A percentile compares a stretch with the other conserved stretches of the same genome.
Evolutionary conservation across 2,329 filamentous ascomycete species (phyloP).

Genomic region (Ceratocystis alfenasii): DNA sequence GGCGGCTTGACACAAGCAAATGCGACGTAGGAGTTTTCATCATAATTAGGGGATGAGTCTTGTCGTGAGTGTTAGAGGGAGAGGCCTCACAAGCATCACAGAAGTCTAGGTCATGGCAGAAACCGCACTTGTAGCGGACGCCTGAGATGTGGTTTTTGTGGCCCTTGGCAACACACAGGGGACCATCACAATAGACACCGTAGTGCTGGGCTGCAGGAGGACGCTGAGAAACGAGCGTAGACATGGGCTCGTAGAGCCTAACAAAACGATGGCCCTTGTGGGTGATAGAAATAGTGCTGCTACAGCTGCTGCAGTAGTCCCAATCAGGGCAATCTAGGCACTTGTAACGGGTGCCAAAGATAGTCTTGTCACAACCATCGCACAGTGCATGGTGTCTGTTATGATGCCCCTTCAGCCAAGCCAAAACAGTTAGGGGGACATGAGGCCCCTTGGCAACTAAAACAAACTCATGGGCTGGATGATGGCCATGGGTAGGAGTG

Average conservation of each 20-base stretch:
- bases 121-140: slow-evolving; percentile 88
- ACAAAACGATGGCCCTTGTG: slow-evolving; percentile 84
- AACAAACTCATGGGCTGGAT: slow-evolving; percentile 72
- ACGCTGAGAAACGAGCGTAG: slow-evolving; percentile 26
- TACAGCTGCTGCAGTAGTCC: slow-evolving; percentile 80
- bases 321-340: slow-evolving; percentile 94
- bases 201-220: slow-evolving; percentile 45
- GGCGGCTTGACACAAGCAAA: slow-evolving; percentile 43
- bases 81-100: slow-evolving; percentile 87
- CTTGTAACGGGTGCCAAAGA: slow-evolving; percentile 86
- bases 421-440: slow-evolving; percentile 27
- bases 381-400: slow-evolving; percentile 78
- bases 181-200: slow-evolving; percentile 91
- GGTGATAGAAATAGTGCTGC: slow-evolving; percentile 50
- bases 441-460: slow-evolving; percentile 29
- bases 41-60: slow-evolving; percentile 93
- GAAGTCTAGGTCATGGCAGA: slow-evolving; percentile 91
- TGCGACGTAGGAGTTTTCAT: slow-evolving; percentile 82
- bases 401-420: slow-evolving; percentile 68
- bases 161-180: slow-evolving; percentile 54
- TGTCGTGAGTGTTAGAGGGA: slow-evolving; percentile 76
- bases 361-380: slow-evolving; percentile 75
- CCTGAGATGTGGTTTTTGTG: slow-evolving; percentile 60
- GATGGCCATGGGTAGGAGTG: slow-evolving; percentile 70
- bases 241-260: slow-evolving; percentile 65